Evolutionary conservation across 176 grass and related monocot species (phyloP).

Genomic region (Chrysopogon serrulatus): DNA sequence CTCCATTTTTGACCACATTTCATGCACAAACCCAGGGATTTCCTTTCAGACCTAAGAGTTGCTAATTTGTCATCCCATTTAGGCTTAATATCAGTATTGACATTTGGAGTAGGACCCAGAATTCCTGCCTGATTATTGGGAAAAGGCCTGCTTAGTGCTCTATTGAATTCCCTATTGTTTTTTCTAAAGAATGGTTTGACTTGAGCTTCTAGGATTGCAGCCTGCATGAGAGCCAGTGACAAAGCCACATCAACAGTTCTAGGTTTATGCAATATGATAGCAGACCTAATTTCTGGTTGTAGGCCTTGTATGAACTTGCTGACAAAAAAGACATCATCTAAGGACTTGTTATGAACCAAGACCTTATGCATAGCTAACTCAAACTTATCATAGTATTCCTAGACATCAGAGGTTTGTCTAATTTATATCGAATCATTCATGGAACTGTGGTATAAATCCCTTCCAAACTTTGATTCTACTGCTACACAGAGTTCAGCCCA

Average conservation of each 20-base stretch:
- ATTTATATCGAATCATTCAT: not conserved
- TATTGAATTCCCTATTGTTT: too few species aligned
- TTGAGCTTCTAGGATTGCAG: not conserved
- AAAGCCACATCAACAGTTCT: not conserved
- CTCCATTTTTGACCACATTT: too few species aligned
- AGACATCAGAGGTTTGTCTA: not conserved
- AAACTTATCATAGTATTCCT: not conserved
- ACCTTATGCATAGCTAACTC: not conserved
- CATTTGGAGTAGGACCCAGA: too few species aligned
- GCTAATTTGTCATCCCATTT: too few species aligned
- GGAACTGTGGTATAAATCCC: not conserved
- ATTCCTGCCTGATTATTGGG: too few species aligned
- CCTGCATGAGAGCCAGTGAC: not conserved
- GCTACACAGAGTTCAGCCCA: not conserved
- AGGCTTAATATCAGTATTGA: too few species aligned
- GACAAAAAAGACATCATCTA: too few species aligned
- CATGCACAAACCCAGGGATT: too few species aligned
- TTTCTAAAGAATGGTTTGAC: too few species aligned
- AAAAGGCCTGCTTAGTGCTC: too few species aligned
- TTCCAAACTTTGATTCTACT: not conserved
- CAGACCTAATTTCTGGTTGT: not conserved
- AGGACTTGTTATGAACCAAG: not conserved
- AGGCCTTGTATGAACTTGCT: not conserved
- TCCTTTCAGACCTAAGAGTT: too few species aligned
- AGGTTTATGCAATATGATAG: not conserved